Evolutionary conservation across 805 yeast genomes (phyloP).

Genomic region (Zygotorulaspora chibaensis): DNA sequence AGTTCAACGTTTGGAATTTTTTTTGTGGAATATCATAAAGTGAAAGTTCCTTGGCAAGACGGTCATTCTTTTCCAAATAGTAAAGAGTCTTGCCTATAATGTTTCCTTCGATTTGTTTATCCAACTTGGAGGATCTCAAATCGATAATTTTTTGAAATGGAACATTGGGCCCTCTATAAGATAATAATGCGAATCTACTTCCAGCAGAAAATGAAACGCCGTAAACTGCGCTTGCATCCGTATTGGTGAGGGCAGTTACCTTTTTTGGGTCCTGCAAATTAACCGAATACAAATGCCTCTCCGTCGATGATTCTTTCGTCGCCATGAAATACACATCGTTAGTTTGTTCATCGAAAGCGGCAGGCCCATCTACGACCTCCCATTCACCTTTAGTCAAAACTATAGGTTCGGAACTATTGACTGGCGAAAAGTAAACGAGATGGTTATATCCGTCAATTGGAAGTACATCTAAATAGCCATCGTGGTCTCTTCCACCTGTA

Average conservation of each 20-base stretch:
- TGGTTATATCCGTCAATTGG: constrained; percentile 64
- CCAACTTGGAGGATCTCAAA: constrained; percentile 37
- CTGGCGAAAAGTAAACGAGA: constrained; percentile 78
- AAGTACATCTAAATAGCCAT: constrained; percentile 80
- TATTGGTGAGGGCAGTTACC: constrained; percentile 45
- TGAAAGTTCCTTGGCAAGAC: constrained; percentile 38
- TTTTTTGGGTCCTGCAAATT: constrained; percentile 43
- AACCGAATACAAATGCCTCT: constrained; percentile 77
- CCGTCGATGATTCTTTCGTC: constrained; percentile 73
- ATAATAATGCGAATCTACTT: constrained; percentile 61
- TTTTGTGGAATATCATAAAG: constrained; percentile 55
- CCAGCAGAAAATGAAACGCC: constrained; percentile 76
- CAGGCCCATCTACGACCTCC: constrained; percentile 82
- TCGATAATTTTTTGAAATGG: constrained; percentile 75
- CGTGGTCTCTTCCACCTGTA: constrained; percentile 40
- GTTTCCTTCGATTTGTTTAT: constrained; percentile 16
- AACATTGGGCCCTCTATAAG: constrained; percentile 72
- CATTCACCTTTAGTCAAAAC: constrained; percentile 73
- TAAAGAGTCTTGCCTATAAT: constrained; percentile 28
- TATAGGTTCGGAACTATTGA: constrained; percentile 48
- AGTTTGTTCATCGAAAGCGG: constrained; percentile 52
- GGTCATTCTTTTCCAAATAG: constrained; percentile 39
- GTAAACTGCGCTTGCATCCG: constrained; percentile 58
- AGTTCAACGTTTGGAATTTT: constrained; percentile 47
- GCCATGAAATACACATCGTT: constrained; percentile 58